Evolutionary conservation across 2,329 filamentous ascomycete species (phyloP).

Genomic region (Fusarium poae): DNA sequence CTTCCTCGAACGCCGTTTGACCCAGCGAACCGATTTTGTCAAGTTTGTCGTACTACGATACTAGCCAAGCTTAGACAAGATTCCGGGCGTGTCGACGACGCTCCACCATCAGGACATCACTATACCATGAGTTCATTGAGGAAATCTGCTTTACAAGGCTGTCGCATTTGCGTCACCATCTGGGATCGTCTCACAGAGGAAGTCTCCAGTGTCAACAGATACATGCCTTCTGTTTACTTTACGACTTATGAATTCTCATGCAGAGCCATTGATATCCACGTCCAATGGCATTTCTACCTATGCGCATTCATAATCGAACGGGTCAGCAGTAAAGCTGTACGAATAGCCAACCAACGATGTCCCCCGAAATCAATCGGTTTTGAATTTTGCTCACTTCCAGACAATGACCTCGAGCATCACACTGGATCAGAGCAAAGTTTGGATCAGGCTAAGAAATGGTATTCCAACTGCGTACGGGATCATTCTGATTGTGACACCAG

Average conservation of each 20-base stretch:
- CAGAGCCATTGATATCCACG: background rate
- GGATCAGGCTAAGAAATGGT: background rate
- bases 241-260: background rate
- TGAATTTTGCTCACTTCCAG: background rate
- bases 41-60: background rate
- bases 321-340: accelerated
- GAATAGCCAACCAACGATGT: background rate
- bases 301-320: background rate
- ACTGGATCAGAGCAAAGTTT: background rate
- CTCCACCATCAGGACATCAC: background rate
- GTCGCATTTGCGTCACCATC: background rate
- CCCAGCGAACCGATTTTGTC: background rate
- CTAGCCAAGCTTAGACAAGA: background rate
- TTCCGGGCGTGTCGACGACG: background rate
- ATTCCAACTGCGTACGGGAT: background rate
- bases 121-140: background rate
- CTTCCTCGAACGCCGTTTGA: background rate
- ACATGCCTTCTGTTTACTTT: background rate
- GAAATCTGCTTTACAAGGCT: background rate
- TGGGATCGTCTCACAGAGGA: background rate
- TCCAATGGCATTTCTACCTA: background rate
- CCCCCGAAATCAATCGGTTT: accelerated
- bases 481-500: background rate
- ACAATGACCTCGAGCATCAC: background rate
- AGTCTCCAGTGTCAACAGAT: background rate